Evolutionary conservation across 805 yeast genomes (phyloP).

Genomic region (Blastobotrys chiropterorum): DNA sequence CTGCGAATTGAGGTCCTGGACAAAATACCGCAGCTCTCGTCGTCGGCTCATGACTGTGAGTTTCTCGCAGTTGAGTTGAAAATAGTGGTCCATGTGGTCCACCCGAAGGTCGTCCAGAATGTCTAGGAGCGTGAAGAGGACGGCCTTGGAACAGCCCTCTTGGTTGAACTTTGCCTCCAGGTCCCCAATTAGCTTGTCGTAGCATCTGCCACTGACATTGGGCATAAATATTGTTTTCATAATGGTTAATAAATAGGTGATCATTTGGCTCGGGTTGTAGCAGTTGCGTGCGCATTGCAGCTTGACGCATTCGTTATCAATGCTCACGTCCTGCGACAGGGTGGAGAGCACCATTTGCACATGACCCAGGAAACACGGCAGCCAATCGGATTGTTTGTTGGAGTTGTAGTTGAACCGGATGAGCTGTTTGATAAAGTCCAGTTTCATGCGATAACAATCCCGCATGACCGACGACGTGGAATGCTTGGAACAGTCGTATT

Average conservation of each 20-base stretch:
- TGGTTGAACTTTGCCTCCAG: neutral
- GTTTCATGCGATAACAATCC: conserved; percentile 1
- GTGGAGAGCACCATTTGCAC: neutral
- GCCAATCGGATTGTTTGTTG: neutral
- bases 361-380: conserved; percentile 3
- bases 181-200: neutral
- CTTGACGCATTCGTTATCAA: conserved; percentile 3
- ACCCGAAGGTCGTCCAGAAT: conserved; percentile 3
- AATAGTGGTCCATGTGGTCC: conserved; percentile 1
- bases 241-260: neutral
- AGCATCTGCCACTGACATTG: neutral
- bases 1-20: conserved; percentile 2
- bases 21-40: conserved; percentile 4
- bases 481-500: conserved; percentile 5
- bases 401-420: neutral
- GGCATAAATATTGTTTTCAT: neutral
- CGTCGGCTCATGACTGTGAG: neutral
- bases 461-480: conserved; percentile 4
- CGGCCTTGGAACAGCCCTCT: neutral
- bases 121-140: conserved; percentile 1
- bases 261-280: neutral
- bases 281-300: conserved; percentile 7
- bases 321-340: neutral
- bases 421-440: conserved; percentile 1
- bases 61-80: neutral